These are phyloP conservation scores for Zanthoxylum bungeanum DNA, from an alignment of 345 rosid genomes.

Conservation along the genomic window DNA sequence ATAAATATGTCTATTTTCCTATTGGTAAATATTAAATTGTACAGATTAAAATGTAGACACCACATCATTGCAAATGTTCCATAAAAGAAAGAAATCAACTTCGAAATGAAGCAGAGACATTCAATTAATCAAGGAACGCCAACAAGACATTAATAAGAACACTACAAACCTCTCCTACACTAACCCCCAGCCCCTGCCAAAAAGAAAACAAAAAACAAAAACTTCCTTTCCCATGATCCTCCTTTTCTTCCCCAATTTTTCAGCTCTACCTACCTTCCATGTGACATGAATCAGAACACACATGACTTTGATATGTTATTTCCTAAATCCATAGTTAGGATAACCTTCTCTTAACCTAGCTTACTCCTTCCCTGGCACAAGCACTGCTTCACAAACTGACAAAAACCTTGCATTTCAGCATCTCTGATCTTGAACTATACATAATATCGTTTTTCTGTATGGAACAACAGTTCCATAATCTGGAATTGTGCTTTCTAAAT, in stretches of 20 bases:
- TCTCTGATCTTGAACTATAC: not conserved
- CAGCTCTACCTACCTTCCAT: no score
- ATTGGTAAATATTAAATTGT: not conserved
- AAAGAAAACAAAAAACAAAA: no score
- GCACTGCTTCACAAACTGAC: not conserved
- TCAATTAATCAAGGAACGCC: not conserved
- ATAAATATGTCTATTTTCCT: not conserved
- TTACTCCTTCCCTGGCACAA: not conserved
- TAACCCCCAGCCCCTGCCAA: no score
- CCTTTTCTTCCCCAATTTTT: no score
- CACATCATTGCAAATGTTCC: not conserved
- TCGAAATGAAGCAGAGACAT: not conserved
- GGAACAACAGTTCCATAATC: not conserved
- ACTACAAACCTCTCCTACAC: no score
- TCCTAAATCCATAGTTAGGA: not conserved
- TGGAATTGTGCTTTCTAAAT: not conserved
- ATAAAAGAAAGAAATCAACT: not conserved
- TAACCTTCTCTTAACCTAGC: not conserved
- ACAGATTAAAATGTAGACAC: not conserved
- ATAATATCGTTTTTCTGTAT: not conserved
- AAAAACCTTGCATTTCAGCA: not conserved
- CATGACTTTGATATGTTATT: no score
- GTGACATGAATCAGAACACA: no score
- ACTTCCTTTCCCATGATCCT: no score
- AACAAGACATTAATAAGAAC: no score